Conservation (phyloP, 164 flowering plant genomes). For the Vitis rupestris region DNA sequence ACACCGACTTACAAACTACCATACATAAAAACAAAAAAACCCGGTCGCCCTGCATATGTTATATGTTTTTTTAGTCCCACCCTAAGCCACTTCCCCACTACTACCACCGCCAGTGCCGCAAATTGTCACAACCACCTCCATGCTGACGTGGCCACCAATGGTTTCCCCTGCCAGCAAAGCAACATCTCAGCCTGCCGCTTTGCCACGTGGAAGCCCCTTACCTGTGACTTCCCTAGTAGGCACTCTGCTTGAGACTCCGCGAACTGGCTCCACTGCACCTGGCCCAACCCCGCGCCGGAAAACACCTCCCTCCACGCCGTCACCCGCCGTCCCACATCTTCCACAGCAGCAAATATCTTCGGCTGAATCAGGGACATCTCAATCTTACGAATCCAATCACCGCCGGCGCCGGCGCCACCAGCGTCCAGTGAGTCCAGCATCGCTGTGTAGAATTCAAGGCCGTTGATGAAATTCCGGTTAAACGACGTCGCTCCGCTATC, state of each 20-base stretch:
- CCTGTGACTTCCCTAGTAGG: conserved; percentile 57
- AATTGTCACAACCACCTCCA: conserved; percentile 60
- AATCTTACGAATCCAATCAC: conserved; percentile 53
- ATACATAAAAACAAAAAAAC: not conserved
- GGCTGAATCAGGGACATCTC: conserved; percentile 63
- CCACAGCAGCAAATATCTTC: conserved; percentile 49
- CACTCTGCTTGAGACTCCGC: conserved; percentile 82
- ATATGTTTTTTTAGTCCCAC: no score
- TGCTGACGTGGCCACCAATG: conserved; percentile 83
- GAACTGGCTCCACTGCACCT: conserved; percentile 68
- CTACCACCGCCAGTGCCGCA: not conserved
- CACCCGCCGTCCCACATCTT: conserved; percentile 34
- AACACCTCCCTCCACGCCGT: conserved; percentile 59
- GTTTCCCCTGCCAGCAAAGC: conserved; percentile 86
- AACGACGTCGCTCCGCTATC: conserved; percentile 47
- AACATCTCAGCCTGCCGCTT: conserved; percentile 68
- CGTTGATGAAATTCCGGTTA: conserved; percentile 44
- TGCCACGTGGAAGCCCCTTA: conserved; percentile 80
- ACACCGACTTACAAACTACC: no score
- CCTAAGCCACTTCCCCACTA: no score
- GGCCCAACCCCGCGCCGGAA: conserved; percentile 58
- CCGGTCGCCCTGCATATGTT: not conserved
- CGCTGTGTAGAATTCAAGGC: conserved; percentile 69
- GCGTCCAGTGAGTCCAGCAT: conserved; percentile 81
- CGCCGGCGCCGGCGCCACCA: conserved; percentile 26